A percentile compares a stretch with the other conserved stretches of the same genome.
Evolutionary conservation across 768 basidiomycete genomes (phyloP).

Genomic region (Russula olivacea): DNA sequence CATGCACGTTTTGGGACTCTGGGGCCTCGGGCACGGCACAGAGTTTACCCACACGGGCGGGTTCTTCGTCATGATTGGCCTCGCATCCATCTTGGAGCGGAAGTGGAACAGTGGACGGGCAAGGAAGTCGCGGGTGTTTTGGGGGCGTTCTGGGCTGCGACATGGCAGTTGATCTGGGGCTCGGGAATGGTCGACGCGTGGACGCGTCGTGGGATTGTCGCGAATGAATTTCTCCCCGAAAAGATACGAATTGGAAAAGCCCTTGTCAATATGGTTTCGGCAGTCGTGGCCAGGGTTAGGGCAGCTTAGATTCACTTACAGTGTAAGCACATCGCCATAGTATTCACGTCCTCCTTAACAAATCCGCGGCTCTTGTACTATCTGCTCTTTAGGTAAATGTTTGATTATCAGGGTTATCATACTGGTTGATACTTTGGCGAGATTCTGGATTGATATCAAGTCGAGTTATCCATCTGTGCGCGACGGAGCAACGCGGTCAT

Average conservation of each 20-base stretch:
- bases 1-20: conserved; percentile 53
- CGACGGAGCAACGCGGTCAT: too few relatives aligned
- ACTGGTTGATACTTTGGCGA: not conserved
- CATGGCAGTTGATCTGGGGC: conserved; percentile 45
- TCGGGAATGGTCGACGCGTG: conserved; percentile 21
- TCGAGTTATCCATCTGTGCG: too few relatives aligned
- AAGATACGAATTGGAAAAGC: conserved; percentile 16
- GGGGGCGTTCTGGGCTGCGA: conserved; percentile 49
- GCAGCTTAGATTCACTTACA: not conserved
- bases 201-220: conserved; percentile 20
- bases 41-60: conserved; percentile 41
- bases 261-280: conserved; percentile 3
- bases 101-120: conserved; percentile 43
- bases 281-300: not conserved
- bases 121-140: conserved; percentile 41
- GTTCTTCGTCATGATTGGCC: conserved; percentile 55
- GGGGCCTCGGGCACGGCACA: conserved; percentile 54
- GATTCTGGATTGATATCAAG: too few relatives aligned
- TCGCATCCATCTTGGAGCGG: conserved; percentile 48
- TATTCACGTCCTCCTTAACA: not conserved
- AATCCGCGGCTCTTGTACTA: not conserved
- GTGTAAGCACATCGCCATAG: not conserved
- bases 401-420: not conserved
- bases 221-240: conserved; percentile 12
- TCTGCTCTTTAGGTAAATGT: not conserved